Percentiles rank a stretch among this genome's conserved stretches.
These are phyloP conservation scores for Phytophthora nicotianae DNA, from an alignment of 352 stramenopile genomes.

Conservation along the genomic window DNA sequence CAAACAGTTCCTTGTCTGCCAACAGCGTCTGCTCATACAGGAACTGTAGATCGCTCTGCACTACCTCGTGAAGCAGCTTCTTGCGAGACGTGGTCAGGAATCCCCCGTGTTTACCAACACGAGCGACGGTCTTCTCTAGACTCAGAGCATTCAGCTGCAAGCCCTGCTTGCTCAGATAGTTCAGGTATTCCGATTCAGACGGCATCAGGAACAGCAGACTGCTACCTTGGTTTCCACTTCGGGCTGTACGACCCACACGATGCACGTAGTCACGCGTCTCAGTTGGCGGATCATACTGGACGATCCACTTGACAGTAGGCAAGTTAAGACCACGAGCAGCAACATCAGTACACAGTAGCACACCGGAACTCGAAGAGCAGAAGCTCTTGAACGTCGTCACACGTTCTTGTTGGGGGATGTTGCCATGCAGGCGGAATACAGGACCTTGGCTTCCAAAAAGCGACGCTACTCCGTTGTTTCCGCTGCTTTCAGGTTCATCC, in stretches of 20 bases:
- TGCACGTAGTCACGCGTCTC: slow-evolving; percentile 99
- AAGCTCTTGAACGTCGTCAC: slow-evolving; percentile 97
- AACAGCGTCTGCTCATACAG: slow-evolving; percentile 84
- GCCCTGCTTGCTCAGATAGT: slow-evolving; percentile 90
- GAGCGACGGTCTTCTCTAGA: slow-evolving; percentile 83
- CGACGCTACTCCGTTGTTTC: slow-evolving; percentile 38
- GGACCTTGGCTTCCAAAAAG: slow-evolving; percentile 65
- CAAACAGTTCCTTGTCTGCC: slow-evolving; percentile 84
- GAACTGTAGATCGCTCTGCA: slow-evolving; percentile 84
- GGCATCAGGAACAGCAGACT: slow-evolving; percentile 97
- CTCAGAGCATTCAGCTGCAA: slow-evolving; percentile 85
- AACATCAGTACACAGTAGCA: slow-evolving; percentile 99
- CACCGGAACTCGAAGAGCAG: slow-evolving; percentile 85
- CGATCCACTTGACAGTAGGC: slow-evolving; percentile 95
- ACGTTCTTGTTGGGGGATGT: slow-evolving; percentile 95
- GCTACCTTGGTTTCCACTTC: slow-evolving; percentile 96
- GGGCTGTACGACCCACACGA: slow-evolving; percentile 98
- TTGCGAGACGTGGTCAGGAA: slow-evolving; percentile 70
- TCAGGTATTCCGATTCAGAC: slow-evolving; percentile 94
- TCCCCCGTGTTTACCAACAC: slow-evolving; percentile 60
- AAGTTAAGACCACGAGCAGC: slow-evolving; percentile 98
- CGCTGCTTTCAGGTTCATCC: slow-evolving; percentile 89
- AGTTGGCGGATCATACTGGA: slow-evolving; percentile 99
- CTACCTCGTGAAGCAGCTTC: slow-evolving; percentile 83
- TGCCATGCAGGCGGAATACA: slow-evolving; percentile 94